phyloP scores from a whole-genome alignment of 2,329 filamentous ascomycete species.

The Cladophialophora immunda region DNA sequence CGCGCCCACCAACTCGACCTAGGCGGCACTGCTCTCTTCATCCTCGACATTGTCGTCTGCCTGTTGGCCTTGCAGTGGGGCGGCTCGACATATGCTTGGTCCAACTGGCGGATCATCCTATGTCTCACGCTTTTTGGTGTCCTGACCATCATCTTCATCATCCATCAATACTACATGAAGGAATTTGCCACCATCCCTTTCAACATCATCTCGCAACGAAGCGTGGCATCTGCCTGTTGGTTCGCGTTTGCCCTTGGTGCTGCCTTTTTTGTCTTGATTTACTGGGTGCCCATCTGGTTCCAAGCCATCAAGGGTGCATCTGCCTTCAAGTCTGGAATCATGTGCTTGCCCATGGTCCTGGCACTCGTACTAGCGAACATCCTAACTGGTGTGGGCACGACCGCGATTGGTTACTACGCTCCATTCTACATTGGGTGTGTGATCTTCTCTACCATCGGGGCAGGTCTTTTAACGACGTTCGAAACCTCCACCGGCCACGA shows the following conservation, averaged over 20 bases:
- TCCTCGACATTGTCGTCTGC: constrained; percentile 56
- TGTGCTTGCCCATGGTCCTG: constrained; percentile 51
- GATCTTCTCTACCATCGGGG: constrained; percentile 49
- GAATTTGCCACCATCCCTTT: constrained; percentile 62
- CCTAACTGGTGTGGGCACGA: constrained; percentile 45
- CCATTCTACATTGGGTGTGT: constrained; percentile 51
- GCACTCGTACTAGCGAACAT: constrained; percentile 48
- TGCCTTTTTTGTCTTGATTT: constrained; percentile 52
- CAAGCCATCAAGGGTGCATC: constrained; percentile 55
- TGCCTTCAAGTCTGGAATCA: constrained; percentile 57
- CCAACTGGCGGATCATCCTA: constrained; percentile 54
- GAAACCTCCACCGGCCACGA: constrained; percentile 44
- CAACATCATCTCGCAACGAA: constrained; percentile 58
- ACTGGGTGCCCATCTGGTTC: constrained; percentile 58
- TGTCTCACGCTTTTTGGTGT: constrained; percentile 59
- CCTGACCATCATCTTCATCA: constrained; percentile 55
- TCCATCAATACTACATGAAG: constrained; percentile 56
- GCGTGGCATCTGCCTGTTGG: constrained; percentile 45
- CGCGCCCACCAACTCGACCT: constrained; percentile 54
- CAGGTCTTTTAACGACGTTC: constrained; percentile 53
- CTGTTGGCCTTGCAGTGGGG: constrained; percentile 61
- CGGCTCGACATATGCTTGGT: constrained; percentile 56
- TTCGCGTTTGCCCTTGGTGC: constrained; percentile 50
- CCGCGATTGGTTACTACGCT: constrained; percentile 50
- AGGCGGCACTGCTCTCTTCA: constrained; percentile 55